These are phyloP conservation scores for Marasmius sp. DNA, from an alignment of 1,284 basidiomycete genomes.

Conservation along the genomic window DNA sequence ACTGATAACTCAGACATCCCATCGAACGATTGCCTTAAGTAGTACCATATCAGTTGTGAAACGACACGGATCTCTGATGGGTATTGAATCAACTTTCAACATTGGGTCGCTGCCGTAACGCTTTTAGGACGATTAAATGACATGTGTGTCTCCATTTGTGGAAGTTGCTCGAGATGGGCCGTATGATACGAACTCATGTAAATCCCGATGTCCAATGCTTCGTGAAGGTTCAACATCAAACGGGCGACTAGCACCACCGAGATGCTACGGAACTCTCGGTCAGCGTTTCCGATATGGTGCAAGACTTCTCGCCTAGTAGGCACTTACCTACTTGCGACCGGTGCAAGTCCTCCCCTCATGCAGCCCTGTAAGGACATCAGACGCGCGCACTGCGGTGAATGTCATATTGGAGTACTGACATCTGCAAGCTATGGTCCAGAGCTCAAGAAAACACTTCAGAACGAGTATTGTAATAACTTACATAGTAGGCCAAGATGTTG, in stretches of 20 bases:
- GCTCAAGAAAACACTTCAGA: background rate
- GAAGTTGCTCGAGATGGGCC: background rate
- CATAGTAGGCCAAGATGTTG: background rate
- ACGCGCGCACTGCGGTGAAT: too few species aligned
- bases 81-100: too few species aligned
- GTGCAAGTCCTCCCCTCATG: background rate
- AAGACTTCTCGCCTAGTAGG: too few species aligned
- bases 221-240: background rate
- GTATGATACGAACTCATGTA: background rate
- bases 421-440: background rate
- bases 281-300: too few species aligned
- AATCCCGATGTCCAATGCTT: background rate
- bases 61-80: too few species aligned
- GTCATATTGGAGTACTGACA: background rate
- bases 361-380: background rate
- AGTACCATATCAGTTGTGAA: too few species aligned
- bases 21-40: too few species aligned
- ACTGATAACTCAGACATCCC: too few species aligned
- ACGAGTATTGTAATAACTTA: background rate
- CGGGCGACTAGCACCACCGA: background rate
- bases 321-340: background rate
- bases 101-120: too few species aligned
- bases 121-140: background rate
- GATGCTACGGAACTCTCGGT: background rate
- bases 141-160: background rate